Evolutionary conservation across 257 asterid genomes (phyloP).

Genomic region (Nyctanthes arbortristis): DNA sequence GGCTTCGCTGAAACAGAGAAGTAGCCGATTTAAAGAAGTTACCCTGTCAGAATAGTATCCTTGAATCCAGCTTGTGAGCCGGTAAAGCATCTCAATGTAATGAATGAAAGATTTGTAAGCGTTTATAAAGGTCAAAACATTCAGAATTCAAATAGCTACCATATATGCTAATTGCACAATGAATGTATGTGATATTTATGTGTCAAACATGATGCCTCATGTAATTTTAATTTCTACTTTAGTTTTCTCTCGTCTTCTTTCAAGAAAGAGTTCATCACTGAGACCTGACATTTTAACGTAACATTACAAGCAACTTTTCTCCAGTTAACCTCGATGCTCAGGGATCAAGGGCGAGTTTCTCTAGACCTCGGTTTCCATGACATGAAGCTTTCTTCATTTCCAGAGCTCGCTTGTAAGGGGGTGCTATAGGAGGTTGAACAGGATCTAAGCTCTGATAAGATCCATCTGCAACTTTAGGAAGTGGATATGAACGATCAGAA

Average conservation of each 20-base stretch:
- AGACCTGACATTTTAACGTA: neutral
- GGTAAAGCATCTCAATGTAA: neutral
- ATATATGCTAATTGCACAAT: neutral
- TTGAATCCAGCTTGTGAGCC: neutral
- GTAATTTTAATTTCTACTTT: neutral
- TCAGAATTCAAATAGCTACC: neutral
- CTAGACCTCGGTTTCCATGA: constrained; percentile 65
- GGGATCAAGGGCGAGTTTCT: constrained; percentile 56
- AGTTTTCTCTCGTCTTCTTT: neutral
- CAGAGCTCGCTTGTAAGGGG: constrained; percentile 95
- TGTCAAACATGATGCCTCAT: neutral
- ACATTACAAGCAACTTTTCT: neutral
- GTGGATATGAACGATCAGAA: constrained; percentile 85
- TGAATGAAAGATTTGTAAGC: neutral
- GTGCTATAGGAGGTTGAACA: constrained; percentile 95
- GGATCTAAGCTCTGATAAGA: constrained; percentile 83
- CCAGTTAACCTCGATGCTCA: constrained; percentile 30
- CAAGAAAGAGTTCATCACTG: neutral
- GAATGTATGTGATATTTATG: neutral
- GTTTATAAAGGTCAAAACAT: neutral
- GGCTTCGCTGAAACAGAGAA: no score
- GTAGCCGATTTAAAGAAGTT: neutral
- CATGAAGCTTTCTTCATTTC: constrained; percentile 87
- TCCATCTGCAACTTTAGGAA: constrained; percentile 71
- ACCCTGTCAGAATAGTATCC: no score